Base-by-base conservation (phyloP, 345 rosid species). In the Anastatica hierochuntica region DNA sequence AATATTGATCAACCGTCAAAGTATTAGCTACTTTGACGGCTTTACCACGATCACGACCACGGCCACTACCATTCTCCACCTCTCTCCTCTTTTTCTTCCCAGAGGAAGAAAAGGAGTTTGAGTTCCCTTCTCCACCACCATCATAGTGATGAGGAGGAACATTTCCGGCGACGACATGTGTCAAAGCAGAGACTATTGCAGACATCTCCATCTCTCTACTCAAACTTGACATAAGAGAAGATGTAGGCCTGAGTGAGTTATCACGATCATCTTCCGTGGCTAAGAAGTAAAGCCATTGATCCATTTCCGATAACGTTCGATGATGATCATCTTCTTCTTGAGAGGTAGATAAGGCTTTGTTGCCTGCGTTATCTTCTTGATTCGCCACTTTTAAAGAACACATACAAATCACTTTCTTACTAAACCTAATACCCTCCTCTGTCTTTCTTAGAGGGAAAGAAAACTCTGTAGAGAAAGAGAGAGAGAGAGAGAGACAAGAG, bases 161-260 rank as follows among this genome's bases (percentile, higher is more conserved):
- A 33, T 77, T 78, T 15, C 97, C 95, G 1, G 88, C 64, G 27
- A 89, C 83, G 2, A 85, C 94, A 49, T 68, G 81, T 1, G 74
- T 68, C 64, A 89, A 64, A 63, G 97, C 90, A 44, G 90, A 69
- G 49, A 85, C 95, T 58, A 85, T 85, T 0, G 64, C 77, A 2
- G 80, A 71, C 84, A 76, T 83, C 82, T 90, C 97, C 69, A 61
- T 70, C 58, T 83, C 83, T 59, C 80, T 79, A 24, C 57, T 60
- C 43, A 34, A 19, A 26, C 73, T 41, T 1, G 74, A 59, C 30
- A 74, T 44, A 13, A 67, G 16, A 30, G 71, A 38, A 2, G 24
- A 21, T 2, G 24, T 2, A 0, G 52, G 43, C 12, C 14, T 24
- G 13, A 11, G 5, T 16, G 43, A 8, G 33, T 38, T 56, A 42